Conservation (phyloP, 1,139 yeast species). For the Candida sojae region DNA sequence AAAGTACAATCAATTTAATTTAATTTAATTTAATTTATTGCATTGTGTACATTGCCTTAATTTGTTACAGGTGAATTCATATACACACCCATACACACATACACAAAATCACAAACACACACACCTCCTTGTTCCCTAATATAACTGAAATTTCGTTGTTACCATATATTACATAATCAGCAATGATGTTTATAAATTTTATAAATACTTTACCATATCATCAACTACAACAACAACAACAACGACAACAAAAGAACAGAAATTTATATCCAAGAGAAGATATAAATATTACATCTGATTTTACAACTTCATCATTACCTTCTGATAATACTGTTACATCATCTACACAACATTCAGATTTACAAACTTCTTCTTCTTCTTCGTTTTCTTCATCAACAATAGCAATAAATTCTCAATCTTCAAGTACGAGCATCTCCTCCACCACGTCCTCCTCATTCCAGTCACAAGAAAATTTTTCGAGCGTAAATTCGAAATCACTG, state of each 20-base stretch:
- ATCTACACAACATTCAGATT: background rate
- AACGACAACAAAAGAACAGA: background rate
- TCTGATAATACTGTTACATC: background rate
- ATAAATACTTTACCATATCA: background rate
- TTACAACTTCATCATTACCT: background rate
- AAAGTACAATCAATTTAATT: no score
- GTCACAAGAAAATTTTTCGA: constrained; percentile 1
- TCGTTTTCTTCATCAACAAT: background rate
- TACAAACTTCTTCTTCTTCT: background rate
- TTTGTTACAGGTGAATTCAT: no score
- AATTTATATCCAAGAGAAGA: background rate
- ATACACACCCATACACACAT: background rate
- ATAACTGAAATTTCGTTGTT: no score
- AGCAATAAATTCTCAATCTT: background rate
- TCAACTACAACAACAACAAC: no score
- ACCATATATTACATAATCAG: no score
- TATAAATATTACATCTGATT: background rate
- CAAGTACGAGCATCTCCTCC: background rate
- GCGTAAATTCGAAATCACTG: no score
- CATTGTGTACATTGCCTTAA: no score
- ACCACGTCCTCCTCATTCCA: no score
- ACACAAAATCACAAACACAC: background rate
- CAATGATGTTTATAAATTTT: background rate
- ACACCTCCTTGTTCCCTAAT: background rate
- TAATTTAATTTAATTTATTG: no score